Evolutionary conservation across 352 stramenopile genomes (phyloP).

Genomic region (Globisporangium paddicum): DNA sequence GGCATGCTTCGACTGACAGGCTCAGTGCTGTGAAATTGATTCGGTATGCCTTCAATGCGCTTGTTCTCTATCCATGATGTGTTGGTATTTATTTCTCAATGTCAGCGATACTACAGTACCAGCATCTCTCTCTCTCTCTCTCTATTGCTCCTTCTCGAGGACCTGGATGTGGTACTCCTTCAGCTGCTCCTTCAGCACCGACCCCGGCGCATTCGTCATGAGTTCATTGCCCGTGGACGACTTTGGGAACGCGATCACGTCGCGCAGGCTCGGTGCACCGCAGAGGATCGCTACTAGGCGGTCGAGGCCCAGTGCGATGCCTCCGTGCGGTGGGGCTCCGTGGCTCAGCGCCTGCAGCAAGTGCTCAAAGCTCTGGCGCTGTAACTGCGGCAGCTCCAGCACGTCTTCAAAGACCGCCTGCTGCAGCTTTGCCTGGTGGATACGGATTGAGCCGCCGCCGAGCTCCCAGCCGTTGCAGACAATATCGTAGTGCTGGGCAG

Average conservation of each 20-base stretch:
- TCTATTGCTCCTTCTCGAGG: constrained; percentile 14
- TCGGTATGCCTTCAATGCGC: too few species aligned
- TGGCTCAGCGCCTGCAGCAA: constrained; percentile 74
- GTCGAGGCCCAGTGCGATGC: constrained; percentile 84
- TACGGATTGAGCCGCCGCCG: constrained; percentile 81
- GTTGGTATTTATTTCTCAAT: not conserved
- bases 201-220: constrained; percentile 76
- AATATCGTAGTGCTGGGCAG: constrained; percentile 83
- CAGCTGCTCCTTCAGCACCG: constrained; percentile 61
- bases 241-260: constrained; percentile 91
- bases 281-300: constrained; percentile 83
- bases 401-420: constrained; percentile 75
- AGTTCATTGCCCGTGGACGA: constrained; percentile 84
- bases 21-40: too few species aligned
- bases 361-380: constrained; percentile 82
- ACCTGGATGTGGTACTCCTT: constrained; percentile 78
- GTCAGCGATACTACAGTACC: not conserved
- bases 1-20: too few species aligned
- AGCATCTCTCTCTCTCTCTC: not conserved
- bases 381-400: constrained; percentile 54
- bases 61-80: too few species aligned
- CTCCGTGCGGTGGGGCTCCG: constrained; percentile 77
- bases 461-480: constrained; percentile 89
- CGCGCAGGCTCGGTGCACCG: constrained; percentile 66
- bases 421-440: constrained; percentile 73